Evolutionary conservation across 2,329 filamentous ascomycete genomes (phyloP).

Genomic region (Beauveria sp.): DNA sequence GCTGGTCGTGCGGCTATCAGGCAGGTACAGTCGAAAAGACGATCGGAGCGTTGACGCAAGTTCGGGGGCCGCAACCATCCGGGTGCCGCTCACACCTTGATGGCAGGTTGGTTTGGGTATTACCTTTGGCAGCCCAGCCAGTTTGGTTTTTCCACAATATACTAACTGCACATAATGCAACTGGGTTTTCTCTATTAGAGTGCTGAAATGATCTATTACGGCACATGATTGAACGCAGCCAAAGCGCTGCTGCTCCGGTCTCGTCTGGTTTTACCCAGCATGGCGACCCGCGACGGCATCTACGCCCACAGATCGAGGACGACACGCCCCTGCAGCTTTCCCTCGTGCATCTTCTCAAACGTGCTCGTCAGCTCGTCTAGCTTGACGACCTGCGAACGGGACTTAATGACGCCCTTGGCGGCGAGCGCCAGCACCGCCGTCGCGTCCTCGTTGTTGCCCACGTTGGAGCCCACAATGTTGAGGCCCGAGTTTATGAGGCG

Average conservation of each 20-base stretch:
- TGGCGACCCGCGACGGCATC: background rate
- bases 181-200: background rate
- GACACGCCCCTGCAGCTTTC: constrained; percentile 10
- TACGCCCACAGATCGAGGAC: constrained; percentile 10
- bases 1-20: background rate
- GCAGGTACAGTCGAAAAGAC: background rate
- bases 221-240: background rate
- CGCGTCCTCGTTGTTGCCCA: constrained; percentile 43
- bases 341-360: constrained; percentile 10
- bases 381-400: constrained; percentile 5
- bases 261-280: background rate
- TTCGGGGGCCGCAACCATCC: background rate
- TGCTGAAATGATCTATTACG: background rate
- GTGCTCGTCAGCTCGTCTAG: constrained; percentile 8
- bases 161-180: too few relatives aligned
- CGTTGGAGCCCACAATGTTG: constrained; percentile 40
- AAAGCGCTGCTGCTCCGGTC: background rate
- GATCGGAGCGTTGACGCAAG: background rate
- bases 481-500: constrained; percentile 32
- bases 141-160: background rate
- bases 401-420: constrained; percentile 4
- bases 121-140: background rate
- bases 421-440: constrained; percentile 9
- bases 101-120: background rate
- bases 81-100: background rate